Evolutionary conservation across 768 basidiomycete genomes (phyloP).

Genomic region (Boletus pseudo-olivaceus): DNA sequence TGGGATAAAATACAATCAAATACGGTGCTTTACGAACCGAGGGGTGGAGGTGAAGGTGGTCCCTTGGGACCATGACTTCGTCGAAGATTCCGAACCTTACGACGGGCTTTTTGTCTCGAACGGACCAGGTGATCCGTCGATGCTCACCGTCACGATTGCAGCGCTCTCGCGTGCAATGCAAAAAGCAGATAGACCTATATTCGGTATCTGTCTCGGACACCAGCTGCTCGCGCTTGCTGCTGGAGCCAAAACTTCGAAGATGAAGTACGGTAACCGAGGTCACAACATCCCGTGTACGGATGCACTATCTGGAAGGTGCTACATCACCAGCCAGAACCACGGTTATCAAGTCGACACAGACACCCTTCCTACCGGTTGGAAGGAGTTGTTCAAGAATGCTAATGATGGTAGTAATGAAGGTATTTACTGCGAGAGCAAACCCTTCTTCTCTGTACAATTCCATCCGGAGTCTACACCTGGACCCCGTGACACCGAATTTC

Average conservation of each 20-base stretch:
- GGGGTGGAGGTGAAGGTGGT: slow-evolving; percentile 97
- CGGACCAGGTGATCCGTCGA: slow-evolving; percentile 95
- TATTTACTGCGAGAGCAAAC: slow-evolving; percentile 87
- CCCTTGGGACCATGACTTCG: slow-evolving; percentile 95
- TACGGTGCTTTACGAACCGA: slow-evolving; percentile 88
- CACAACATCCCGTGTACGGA: slow-evolving; percentile 99
- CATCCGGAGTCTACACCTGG: slow-evolving; percentile 97
- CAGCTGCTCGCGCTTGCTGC: slow-evolving; percentile 94
- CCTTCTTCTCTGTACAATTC: slow-evolving; percentile 99
- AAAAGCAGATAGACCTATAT: slow-evolving; percentile 80
- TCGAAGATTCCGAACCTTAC: slow-evolving; percentile 72
- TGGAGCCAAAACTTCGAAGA: slow-evolving; percentile 93
- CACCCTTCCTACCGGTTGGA: slow-evolving; percentile 82
- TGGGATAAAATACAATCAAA: slow-evolving; percentile 99
- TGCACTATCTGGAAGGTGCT: slow-evolving; percentile 89
- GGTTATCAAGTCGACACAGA: slow-evolving; percentile 89
- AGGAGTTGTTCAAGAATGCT: slow-evolving; percentile 92
- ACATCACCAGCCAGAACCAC: slow-evolving; percentile 99
- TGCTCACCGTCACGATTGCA: slow-evolving; percentile 67
- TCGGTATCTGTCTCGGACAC: slow-evolving; percentile 98
- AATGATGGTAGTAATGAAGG: slow-evolving; percentile 98
- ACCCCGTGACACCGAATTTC: slow-evolving; percentile 96
- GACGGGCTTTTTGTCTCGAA: slow-evolving; percentile 98
- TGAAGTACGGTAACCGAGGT: slow-evolving; percentile 99
- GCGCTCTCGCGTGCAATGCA: slow-evolving; percentile 65